Evolutionary conservation across 2,329 filamentous ascomycete species (phyloP).

Genomic region (Pseudomassariella vexata): DNA sequence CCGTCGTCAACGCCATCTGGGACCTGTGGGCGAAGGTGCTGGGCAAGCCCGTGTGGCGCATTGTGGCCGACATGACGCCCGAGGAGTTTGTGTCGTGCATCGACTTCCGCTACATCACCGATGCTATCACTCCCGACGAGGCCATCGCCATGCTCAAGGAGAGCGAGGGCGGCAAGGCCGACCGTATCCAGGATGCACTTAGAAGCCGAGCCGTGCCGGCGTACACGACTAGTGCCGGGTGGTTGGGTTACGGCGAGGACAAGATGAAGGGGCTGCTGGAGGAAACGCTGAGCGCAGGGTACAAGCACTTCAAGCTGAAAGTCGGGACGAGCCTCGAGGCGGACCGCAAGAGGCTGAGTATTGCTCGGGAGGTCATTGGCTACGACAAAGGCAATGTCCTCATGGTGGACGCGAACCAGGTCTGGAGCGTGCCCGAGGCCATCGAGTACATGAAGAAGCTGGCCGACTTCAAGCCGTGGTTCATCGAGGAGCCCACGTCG

Average conservation of each 20-base stretch:
- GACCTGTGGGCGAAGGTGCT: conserved; percentile 90
- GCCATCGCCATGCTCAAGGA: conserved; percentile 66
- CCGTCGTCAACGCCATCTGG: conserved; percentile 88
- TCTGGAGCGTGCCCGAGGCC: conserved; percentile 86
- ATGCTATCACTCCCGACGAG: conserved; percentile 84
- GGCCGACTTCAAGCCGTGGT: conserved; percentile 81
- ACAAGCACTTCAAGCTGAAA: conserved; percentile 87
- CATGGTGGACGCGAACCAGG: conserved; percentile 92
- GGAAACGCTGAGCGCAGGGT: conserved; percentile 72
- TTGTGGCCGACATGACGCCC: conserved; percentile 84
- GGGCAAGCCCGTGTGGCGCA: conserved; percentile 82
- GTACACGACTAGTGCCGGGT: conserved; percentile 86
- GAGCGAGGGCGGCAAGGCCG: conserved; percentile 60
- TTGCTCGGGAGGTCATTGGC: conserved; percentile 75
- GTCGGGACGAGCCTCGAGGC: conserved; percentile 69
- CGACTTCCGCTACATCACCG: conserved; percentile 91
- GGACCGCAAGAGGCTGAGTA: conserved; percentile 63
- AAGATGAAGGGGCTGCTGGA: conserved; percentile 73
- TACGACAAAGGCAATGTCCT: conserved; percentile 78
- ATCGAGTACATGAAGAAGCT: conserved; percentile 82
- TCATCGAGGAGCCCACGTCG: conserved; percentile 90
- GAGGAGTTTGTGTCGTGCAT: conserved; percentile 84
- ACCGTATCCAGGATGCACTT: conserved; percentile 69
- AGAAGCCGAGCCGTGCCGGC: conserved; percentile 73
- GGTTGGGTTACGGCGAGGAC: conserved; percentile 85